Evolutionary conservation across 352 stramenopile genomes (phyloP).

Genomic region (Hyaloperonospora arabidopsidis): DNA sequence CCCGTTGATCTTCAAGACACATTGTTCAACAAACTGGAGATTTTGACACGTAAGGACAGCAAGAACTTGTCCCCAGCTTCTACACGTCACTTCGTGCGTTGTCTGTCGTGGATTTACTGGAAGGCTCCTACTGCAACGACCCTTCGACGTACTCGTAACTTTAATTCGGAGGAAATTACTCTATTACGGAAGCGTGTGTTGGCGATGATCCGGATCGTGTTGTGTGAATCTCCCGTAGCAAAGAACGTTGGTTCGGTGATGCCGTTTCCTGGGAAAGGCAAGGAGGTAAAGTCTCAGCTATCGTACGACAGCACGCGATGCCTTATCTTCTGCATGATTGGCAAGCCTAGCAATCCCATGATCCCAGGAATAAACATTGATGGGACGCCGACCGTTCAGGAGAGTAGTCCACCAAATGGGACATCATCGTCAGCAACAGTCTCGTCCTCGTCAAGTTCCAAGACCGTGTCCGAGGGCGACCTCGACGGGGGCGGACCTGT

Average conservation of each 20-base stretch:
- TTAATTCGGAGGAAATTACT: constrained; percentile 50
- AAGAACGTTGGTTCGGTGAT: constrained; percentile 52
- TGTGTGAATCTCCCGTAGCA: constrained; percentile 58
- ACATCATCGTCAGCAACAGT: constrained; percentile 39
- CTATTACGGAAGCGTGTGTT: constrained; percentile 56
- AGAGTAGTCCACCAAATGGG: constrained; percentile 30
- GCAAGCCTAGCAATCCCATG: constrained; percentile 71
- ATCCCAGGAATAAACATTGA: constrained; percentile 54
- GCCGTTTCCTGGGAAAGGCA: constrained; percentile 41
- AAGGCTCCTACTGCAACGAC: constrained; percentile 35
- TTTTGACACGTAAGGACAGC: constrained; percentile 64
- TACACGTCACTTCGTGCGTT: constrained; percentile 74
- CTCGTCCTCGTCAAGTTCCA: constrained; percentile 27
- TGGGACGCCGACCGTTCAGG: constrained; percentile 44
- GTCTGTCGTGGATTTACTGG: constrained; percentile 81
- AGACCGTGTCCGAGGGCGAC: constrained; percentile 61
- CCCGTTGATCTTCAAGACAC: constrained; percentile 56
- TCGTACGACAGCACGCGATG: constrained; percentile 78
- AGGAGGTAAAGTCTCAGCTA: constrained; percentile 63
- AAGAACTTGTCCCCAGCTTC: constrained; percentile 63
- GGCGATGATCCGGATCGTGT: constrained; percentile 67
- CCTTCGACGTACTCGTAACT: constrained; percentile 44
- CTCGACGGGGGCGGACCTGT: constrained; percentile 50
- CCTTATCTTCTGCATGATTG: constrained; percentile 84
- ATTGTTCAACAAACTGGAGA: constrained; percentile 78